Evolutionary conservation across 2,329 filamentous ascomycete genomes (phyloP).

Genomic region (Ampelomyces quisqualis): DNA sequence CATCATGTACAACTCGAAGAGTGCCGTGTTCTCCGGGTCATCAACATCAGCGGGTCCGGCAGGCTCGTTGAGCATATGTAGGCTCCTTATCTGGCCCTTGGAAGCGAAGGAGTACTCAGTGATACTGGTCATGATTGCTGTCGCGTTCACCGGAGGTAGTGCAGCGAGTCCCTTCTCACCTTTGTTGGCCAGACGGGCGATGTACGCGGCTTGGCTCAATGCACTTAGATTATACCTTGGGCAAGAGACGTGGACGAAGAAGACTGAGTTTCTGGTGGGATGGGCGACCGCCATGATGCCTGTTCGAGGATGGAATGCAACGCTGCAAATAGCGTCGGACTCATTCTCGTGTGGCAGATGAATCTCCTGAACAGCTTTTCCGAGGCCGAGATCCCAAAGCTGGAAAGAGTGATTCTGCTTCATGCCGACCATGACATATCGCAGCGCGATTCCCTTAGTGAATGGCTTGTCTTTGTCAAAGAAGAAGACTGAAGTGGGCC

Average conservation of each 20-base stretch:
- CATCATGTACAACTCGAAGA: conserved; percentile 97
- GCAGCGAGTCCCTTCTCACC: conserved; percentile 54
- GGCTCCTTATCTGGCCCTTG: conserved; percentile 81
- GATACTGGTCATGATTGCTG: conserved; percentile 94
- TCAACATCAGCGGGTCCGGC: conserved; percentile 60
- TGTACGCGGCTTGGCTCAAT: conserved; percentile 85
- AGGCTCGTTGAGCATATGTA: conserved; percentile 80
- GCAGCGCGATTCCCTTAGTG: conserved; percentile 81
- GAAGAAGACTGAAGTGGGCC: conserved; percentile 93
- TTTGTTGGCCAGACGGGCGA: conserved; percentile 69
- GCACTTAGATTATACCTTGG: conserved; percentile 82
- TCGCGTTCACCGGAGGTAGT: conserved; percentile 82
- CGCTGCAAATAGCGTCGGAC: conserved; percentile 95
- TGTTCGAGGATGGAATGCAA: conserved; percentile 87
- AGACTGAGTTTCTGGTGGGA: conserved; percentile 94
- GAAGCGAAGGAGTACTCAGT: conserved; percentile 90
- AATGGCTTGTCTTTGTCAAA: conserved; percentile 95
- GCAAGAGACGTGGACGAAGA: conserved; percentile 92
- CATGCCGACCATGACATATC: conserved; percentile 96
- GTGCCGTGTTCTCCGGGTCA: conserved; percentile 64
- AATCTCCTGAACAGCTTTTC: conserved; percentile 94
- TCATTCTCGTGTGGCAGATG: conserved; percentile 95
- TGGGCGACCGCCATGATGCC: conserved; percentile 95
- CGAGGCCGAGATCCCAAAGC: conserved; percentile 94
- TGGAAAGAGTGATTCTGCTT: conserved; percentile 99